Percentiles rank a stretch among this genome's conserved stretches.
Evolutionary conservation across 768 basidiomycete species (phyloP).

Genomic region (Thelephora ganbajun): DNA sequence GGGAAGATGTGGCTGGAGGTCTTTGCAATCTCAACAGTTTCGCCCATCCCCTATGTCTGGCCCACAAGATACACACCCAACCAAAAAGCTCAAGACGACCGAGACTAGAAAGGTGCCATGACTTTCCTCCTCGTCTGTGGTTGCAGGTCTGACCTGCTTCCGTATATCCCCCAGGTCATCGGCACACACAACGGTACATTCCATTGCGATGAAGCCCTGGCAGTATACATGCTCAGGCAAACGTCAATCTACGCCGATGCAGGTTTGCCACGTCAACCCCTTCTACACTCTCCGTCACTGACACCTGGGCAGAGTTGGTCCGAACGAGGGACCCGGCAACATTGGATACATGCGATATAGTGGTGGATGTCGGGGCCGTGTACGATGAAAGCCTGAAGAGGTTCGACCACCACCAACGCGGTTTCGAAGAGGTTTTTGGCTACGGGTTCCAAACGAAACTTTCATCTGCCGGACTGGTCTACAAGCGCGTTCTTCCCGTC

Average conservation of each 20-base stretch:
- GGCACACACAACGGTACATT: slow-evolving; percentile 95
- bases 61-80: slow-evolving; percentile 17
- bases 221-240: slow-evolving; percentile 75
- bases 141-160: not conserved
- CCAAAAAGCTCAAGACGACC: slow-evolving; percentile 31
- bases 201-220: slow-evolving; percentile 94
- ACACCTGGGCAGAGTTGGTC: slow-evolving; percentile 28
- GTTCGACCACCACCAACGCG: slow-evolving; percentile 96
- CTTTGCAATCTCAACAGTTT: slow-evolving; percentile 3
- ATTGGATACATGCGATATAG: slow-evolving; percentile 77
- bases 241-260: slow-evolving; percentile 66
- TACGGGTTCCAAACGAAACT: slow-evolving; percentile 81
- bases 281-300: slow-evolving; percentile 1
- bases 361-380: slow-evolving; percentile 90
- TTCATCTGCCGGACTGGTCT: slow-evolving; percentile 84
- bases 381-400: slow-evolving; percentile 69
- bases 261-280: slow-evolving; percentile 26
- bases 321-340: slow-evolving; percentile 60
- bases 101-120: slow-evolving; percentile 19
- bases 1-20: not conserved
- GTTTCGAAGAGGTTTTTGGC: slow-evolving; percentile 83
- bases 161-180: slow-evolving; percentile 41
- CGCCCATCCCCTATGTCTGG: too few species aligned
- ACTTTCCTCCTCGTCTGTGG: not conserved
- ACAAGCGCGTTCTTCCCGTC: slow-evolving; percentile 52